These are phyloP conservation scores for Setaria italica DNA, from an alignment of 202 grass and related monocot species.

Conservation along the genomic window DNA sequence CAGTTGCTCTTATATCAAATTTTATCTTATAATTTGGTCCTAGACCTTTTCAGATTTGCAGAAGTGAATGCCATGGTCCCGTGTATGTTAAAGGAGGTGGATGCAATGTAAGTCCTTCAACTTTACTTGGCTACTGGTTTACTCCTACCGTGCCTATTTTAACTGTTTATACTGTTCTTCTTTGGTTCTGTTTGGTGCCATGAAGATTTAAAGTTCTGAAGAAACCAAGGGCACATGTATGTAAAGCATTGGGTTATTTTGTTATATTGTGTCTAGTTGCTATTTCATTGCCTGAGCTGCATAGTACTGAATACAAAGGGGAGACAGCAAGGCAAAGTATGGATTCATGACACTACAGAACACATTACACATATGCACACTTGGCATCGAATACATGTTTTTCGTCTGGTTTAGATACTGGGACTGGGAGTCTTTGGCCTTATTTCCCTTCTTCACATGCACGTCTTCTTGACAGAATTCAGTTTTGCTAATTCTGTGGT, in stretches of 20 bases:
- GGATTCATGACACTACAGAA: not conserved
- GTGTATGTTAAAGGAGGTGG: not conserved
- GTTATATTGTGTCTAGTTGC: not conserved
- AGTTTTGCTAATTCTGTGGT: not conserved
- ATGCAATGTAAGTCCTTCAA: not conserved
- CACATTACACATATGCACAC: not conserved
- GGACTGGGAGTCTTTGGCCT: not conserved
- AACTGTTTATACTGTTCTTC: not conserved
- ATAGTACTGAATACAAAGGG: not conserved
- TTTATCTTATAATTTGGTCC: not conserved
- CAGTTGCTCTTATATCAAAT: not conserved
- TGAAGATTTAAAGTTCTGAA: not conserved
- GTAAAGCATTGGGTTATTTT: not conserved
- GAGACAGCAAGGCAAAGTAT: not conserved
- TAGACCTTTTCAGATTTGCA: conserved; percentile 7
- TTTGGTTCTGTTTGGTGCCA: not conserved
- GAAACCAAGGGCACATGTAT: not conserved
- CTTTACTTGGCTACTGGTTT: not conserved
- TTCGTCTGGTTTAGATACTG: not conserved
- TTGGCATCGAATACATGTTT: not conserved
- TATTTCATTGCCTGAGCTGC: not conserved
- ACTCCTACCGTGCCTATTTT: not conserved
- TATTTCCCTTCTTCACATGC: not conserved
- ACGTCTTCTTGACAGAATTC: not conserved
- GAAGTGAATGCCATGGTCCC: not conserved